Percentiles rank a stretch among this genome's conserved stretches.
Evolutionary conservation across 2,329 filamentous ascomycete species (phyloP).

Genomic region (Cadophora malorum): DNA sequence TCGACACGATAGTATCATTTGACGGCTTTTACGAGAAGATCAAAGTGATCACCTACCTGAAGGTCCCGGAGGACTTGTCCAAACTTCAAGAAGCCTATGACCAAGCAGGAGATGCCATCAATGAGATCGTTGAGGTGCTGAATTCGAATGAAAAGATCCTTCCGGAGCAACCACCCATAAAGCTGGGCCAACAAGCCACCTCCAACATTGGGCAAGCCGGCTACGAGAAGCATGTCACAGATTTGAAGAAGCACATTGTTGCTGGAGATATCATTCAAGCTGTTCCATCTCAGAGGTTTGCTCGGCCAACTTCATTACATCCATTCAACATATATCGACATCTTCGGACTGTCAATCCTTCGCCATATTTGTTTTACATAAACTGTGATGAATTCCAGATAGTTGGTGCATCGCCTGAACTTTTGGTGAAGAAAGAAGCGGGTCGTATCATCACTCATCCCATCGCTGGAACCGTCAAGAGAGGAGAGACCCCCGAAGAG

Average conservation of each 20-base stretch:
- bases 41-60: slow-evolving; percentile 91
- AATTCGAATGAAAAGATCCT: slow-evolving; percentile 77
- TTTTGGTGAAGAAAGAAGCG: slow-evolving; percentile 88
- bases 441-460: slow-evolving; percentile 94
- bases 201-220: slow-evolving; percentile 91
- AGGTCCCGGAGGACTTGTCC: slow-evolving; percentile 64
- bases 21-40: slow-evolving; percentile 94
- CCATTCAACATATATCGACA: slow-evolving; percentile 99
- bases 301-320: slow-evolving; percentile 86
- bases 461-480: slow-evolving; percentile 93
- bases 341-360: slow-evolving; percentile 95
- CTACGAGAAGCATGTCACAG: slow-evolving; percentile 88
- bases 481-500: slow-evolving; percentile 80
- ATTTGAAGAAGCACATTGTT: slow-evolving; percentile 88
- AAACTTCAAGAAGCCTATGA: slow-evolving; percentile 73
- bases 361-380: slow-evolving; percentile 96
- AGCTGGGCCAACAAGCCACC: slow-evolving; percentile 77
- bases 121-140: slow-evolving; percentile 72
- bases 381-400: slow-evolving; percentile 93
- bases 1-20: slow-evolving; percentile 91
- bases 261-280: slow-evolving; percentile 96
- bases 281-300: slow-evolving; percentile 92
- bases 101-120: slow-evolving; percentile 68
- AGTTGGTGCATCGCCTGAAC: slow-evolving; percentile 91
- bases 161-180: slow-evolving; percentile 76